phyloP scores from a whole-genome alignment of 257 asterid species.

The Capsicum chinense region DNA sequence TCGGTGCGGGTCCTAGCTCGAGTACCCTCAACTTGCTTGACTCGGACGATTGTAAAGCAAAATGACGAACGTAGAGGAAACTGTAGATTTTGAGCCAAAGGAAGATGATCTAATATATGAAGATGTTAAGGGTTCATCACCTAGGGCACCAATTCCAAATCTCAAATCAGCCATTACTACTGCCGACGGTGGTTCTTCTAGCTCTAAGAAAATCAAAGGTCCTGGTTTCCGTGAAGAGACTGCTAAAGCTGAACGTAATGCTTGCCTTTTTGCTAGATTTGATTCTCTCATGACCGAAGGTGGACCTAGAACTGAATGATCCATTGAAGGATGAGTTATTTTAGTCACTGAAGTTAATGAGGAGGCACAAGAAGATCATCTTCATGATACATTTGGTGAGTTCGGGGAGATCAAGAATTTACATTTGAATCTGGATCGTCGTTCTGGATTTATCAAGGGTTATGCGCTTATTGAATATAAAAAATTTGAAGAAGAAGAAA shows the following conservation, averaged over 20 bases:
- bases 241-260: conserved; percentile 81
- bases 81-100: conserved; percentile 94
- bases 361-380: conserved; percentile 95
- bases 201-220: conserved; percentile 89
- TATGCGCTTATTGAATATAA: conserved; percentile 82
- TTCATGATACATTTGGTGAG: conserved; percentile 79
- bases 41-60: background rate
- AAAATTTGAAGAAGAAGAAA: conserved; percentile 78
- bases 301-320: conserved; percentile 97
- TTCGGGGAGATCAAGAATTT: conserved; percentile 89
- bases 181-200: conserved; percentile 54
- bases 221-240: conserved; percentile 93
- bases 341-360: conserved; percentile 94
- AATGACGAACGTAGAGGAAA: conserved; percentile 89
- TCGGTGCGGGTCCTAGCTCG: no score
- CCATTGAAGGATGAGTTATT: conserved; percentile 99
- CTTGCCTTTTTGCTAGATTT: conserved; percentile 84
- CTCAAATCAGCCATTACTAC: conserved; percentile 87
- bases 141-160: conserved; percentile 62
- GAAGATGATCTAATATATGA: conserved; percentile 98
- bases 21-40: no score
- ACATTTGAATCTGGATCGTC: conserved; percentile 96
- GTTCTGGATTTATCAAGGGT: conserved; percentile 99
- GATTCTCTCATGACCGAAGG: conserved; percentile 82
- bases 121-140: conserved; percentile 56